Conservation (phyloP, 106 monocot species). For the Allium fistulosum region DNA sequence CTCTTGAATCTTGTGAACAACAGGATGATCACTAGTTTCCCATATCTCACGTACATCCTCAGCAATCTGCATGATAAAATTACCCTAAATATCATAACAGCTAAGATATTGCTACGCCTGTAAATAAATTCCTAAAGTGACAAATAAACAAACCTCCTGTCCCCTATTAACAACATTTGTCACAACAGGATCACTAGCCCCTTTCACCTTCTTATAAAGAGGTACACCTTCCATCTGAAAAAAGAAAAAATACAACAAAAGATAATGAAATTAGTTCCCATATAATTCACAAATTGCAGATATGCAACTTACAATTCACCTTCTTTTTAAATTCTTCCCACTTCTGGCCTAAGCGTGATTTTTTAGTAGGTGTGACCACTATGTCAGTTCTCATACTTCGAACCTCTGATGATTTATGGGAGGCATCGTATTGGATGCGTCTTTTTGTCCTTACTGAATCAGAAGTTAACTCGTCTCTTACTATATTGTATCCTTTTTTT, state of each 20-base stretch:
- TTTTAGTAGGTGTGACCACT: conserved; percentile 67
- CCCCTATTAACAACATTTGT: neutral
- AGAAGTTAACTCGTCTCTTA: conserved; percentile 75
- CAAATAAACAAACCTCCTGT: conserved; percentile 30
- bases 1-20: conserved; percentile 99
- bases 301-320: conserved; percentile 34
- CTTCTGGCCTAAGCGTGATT: conserved; percentile 67
- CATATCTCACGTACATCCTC: conserved; percentile 85
- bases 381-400: conserved; percentile 81
- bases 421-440: conserved; percentile 29
- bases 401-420: conserved; percentile 31
- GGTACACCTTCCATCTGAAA: neutral
- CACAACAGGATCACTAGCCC: neutral
- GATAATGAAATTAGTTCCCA: neutral
- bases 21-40: conserved; percentile 93
- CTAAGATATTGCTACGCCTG: neutral
- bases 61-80: conserved; percentile 45
- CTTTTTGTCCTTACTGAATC: conserved; percentile 31
- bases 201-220: neutral
- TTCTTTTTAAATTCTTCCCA: conserved; percentile 92
- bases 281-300: neutral
- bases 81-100: neutral
- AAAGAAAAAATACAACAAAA: conserved; percentile 1
- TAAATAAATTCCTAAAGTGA: neutral
- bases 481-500: conserved; percentile 67